Percentiles rank a stretch among this genome's conserved stretches.
These are phyloP conservation scores for Tetrapisispora namnaoensis DNA, from an alignment of 805 yeast species.

Conservation along the genomic window DNA sequence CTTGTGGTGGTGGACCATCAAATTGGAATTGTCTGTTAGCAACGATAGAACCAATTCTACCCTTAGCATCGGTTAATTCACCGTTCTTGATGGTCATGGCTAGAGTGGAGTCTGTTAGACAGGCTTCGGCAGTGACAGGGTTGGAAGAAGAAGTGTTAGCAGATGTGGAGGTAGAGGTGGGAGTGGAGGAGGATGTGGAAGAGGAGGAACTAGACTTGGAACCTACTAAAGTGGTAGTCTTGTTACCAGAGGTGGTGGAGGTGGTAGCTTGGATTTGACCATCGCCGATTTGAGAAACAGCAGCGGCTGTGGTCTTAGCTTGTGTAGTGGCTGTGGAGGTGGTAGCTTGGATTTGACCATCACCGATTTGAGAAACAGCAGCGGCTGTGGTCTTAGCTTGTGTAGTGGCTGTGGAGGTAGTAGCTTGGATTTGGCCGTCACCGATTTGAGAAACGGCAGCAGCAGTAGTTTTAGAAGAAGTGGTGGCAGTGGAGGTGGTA, in stretches of 20 bases:
- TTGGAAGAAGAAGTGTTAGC: conserved; percentile 26
- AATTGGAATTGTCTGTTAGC: conserved; percentile 63
- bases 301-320: too few species aligned
- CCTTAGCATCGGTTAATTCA: conserved; percentile 40
- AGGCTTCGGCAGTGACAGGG: conserved; percentile 10
- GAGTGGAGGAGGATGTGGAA: conserved; percentile 3
- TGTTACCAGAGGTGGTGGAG: conserved; percentile 19
- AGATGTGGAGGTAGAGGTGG: conserved; percentile 24
- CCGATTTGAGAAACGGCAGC: conserved; percentile 33
- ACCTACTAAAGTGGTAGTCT: conserved; percentile 15
- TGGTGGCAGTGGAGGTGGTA: conserved; percentile 18
- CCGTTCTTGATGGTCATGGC: conserved; percentile 39
- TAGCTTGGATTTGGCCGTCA: conserved; percentile 27
- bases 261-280: too few species aligned
- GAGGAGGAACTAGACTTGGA: too few species aligned
- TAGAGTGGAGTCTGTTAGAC: conserved; percentile 35
- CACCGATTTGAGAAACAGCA: too few species aligned
- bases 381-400: too few species aligned
- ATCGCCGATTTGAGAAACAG: too few species aligned
- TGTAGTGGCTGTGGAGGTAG: too few species aligned
- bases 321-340: too few species aligned
- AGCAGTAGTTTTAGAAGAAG: conserved; percentile 16
- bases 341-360: too few species aligned
- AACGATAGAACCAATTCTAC: conserved; percentile 57
- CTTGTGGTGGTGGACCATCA: conserved; percentile 43